Base-by-base conservation (phyloP, 2,329 filamentous ascomycete species). In the Sporothrix humicola region DNA sequence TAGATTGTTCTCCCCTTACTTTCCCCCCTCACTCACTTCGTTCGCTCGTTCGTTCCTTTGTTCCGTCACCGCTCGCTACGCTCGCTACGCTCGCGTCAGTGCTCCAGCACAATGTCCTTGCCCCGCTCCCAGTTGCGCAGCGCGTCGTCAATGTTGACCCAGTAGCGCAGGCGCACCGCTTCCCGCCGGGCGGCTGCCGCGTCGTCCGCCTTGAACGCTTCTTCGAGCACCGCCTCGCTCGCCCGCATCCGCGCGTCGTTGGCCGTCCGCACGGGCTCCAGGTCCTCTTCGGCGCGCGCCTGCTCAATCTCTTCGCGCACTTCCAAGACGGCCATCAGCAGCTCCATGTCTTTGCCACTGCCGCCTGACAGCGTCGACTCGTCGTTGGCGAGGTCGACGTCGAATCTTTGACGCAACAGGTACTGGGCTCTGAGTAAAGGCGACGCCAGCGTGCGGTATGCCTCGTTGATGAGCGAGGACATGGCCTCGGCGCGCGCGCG, bases 361-460 rank as follows among this genome's bases (percentile, higher is more conserved):
- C 59, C 37, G 2, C 52, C 52, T 10, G 1, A 5, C 10, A 69
- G 68, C 5, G 90, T 89, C 2, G 87, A 88, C 82, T 97, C 94
- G 79, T 98, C 94, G 77, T 91, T 89, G 1, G 90, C 90, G 0
- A 96, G 90, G 79, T 97, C 93, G 23, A 95, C 87, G 0, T 91
- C 93, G 56, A 91, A 87, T 71, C 91, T 87, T 74, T 91, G 83
- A 3, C 83, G 82, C 0, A 98, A 87, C 6, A 98, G 84, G 81
- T 98, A 97, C 81, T 98, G 94, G n/a, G 95, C 95, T 31, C 96
- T 89, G 66, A 89, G 82, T 13, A 99, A 85, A 17, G 96, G 95
- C 77, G 91, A 89, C 69, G 88, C 85, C 0, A 99, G 88, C 2
- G 95, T 97, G 79, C 90, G 91, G 86, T 97, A 98, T 0, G 96